phyloP scores from a whole-genome alignment of 2,329 filamentous ascomycete species.

The Aspergillus neoniger region DNA sequence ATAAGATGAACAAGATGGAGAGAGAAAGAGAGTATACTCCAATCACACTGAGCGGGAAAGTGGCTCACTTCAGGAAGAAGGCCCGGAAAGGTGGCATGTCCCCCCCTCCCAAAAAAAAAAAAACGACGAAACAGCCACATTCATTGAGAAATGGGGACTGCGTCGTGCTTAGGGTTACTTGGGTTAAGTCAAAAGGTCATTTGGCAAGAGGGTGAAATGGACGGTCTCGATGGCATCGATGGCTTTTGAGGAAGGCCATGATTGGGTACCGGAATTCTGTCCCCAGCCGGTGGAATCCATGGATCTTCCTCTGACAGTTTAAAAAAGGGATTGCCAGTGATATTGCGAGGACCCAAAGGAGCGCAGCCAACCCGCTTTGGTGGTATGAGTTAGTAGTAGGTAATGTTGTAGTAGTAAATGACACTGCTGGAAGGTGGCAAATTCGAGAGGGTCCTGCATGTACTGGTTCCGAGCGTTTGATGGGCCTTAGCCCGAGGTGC shows the following conservation, averaged over 20 bases:
- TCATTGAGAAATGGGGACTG: neutral
- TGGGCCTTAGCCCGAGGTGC: slow-evolving; percentile 4
- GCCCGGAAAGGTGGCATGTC: slow-evolving; percentile 1
- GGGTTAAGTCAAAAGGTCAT: neutral
- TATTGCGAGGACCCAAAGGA: neutral
- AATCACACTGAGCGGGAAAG: neutral
- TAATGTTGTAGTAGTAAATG: neutral
- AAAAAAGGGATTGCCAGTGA: neutral
- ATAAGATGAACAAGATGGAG: neutral
- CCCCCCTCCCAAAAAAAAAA: neutral
- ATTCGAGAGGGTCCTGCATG: neutral
- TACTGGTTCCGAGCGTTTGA: slow-evolving; percentile 3
- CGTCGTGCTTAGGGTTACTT: slow-evolving; percentile 1
- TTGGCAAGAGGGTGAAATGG: neutral
- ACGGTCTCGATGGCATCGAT: slow-evolving; percentile 7
- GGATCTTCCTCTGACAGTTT: slow-evolving; percentile 7
- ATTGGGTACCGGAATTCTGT: slow-evolving; percentile 11
- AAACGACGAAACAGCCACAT: slow-evolving; percentile 2
- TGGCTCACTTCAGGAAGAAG: neutral
- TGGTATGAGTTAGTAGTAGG: too few relatives aligned
- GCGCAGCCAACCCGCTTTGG: neutral
- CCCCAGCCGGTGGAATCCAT: slow-evolving; percentile 7
- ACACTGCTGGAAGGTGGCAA: neutral
- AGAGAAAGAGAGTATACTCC: neutral
- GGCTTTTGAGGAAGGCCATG: slow-evolving; percentile 2